Evolutionary conservation across 768 basidiomycete species (phyloP), one percentile per base, ranked within the genome.

Genomic region (Mycena polygramma): DNA sequence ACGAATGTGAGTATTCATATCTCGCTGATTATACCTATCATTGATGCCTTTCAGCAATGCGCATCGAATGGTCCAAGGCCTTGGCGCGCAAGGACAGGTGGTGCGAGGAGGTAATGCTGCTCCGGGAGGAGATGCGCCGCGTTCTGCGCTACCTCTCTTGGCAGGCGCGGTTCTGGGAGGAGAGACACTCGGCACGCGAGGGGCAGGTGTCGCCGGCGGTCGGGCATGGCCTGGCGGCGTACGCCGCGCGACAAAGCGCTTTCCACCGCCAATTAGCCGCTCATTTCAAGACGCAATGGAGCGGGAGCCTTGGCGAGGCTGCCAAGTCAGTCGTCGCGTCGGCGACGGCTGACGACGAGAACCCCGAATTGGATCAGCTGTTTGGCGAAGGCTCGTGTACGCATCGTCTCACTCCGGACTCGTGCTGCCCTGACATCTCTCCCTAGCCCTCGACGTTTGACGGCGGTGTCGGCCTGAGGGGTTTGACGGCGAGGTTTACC

Each of bases 21-120:
- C 0, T 20, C 22, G 1, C 43, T 35, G 19, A 59, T 7, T 20
- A 51, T 10, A 51, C 20, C 19, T 19, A 22, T 51, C 20, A 51
- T n/a, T n/a, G n/a, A n/a, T n/a, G n/a, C n/a, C n/a, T n/a, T n/a
- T n/a, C 24, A 74, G 74, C 68, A 0, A 52, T 73, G 14, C 63
- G 24, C 36, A 66, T 74, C 7, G 74, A 73, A 52, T 74, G 68
- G 65, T 59, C 52, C 11, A 37, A 66, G 20, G 68, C 72, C 17
- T 36, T 24, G 2, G 71, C 61, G 3, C 37, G 57, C 7, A 74
- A 41, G 72, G 73, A 48, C 66, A 70, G 0, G 6, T 57, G 37
- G 37, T 14, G 8, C 17, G n/a, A n/a, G n/a, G n/a, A n/a, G n/a
- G n/a, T 24, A n/a, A n/a, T 51, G 13, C 9, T 51, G 49, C 49